Base-by-base conservation (phyloP, 2,329 filamentous ascomycete species). In the Penicillium sclerotigenum region DNA sequence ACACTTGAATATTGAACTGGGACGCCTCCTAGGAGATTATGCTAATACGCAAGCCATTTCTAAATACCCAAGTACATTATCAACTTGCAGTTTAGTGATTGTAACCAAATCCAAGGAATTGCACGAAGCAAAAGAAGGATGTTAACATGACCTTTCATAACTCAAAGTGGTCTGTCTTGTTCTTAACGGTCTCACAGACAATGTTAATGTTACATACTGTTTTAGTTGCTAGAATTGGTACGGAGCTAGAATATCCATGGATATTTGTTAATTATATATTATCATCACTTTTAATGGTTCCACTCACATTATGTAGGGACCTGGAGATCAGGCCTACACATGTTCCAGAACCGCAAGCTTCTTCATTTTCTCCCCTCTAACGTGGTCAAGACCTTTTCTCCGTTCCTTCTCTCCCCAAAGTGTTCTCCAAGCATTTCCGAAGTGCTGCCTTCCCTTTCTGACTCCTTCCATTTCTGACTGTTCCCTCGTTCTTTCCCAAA, bases 1-100 rank as follows among this genome's bases (percentile, higher is more conserved):
- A 80, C 85, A 1, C 68, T 90, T 51, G 79, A 87, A 16, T 90
- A 88, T 69, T 91, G 74, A 72, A 18, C 28, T 51, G 20, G 7
- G 11, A 24, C 16, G 4, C 1, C 48, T 8, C 18, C 16, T 34
- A 31, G 18, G 26, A 26, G 29, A 24, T 43, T 16, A 43, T 26
- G 33, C 42, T 31, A 26, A 34, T 43, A 34, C 22, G 3, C 26
- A 24, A 20, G 7, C n/a, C 16, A 51, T 26, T 20, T 20, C 4
- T 26, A n/a, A n/a, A n/a, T n/a, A 41, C 26, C 24, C 3, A 24
- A 31, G 26, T 14, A 31, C 26, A 42, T n/a, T 18, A 49, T 29
- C 9, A 22, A 22, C 28, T 33, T 24, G 7, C 7, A 33, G 5
- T 33, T 26, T 26, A 22, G 20, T 22, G 16, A 26, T 33, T 33